A percentile compares a stretch with the other conserved stretches of the same genome.
These are phyloP conservation scores for Penicillium thymicola DNA, from an alignment of 2,329 filamentous ascomycete genomes.

Conservation along the genomic window DNA sequence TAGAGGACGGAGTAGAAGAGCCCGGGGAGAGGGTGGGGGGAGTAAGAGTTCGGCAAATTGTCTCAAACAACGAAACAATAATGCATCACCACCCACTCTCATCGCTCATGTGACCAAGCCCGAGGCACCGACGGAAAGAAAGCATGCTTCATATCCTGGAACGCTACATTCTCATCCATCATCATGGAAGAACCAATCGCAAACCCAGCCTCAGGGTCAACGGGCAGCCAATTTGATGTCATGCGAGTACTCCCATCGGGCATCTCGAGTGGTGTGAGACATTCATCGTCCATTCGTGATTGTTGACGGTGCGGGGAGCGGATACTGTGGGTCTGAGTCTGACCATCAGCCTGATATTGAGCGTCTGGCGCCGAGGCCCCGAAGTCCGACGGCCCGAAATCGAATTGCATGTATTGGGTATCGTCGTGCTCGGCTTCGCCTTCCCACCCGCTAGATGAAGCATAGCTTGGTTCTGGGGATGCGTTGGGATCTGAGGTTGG, in stretches of 20 bases:
- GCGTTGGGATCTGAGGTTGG: constrained; percentile 21
- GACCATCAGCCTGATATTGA: neutral
- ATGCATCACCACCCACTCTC: neutral
- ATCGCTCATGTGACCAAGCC: constrained; percentile 3
- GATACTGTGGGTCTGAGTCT: neutral
- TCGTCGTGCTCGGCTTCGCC: constrained; percentile 21
- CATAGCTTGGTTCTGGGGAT: constrained; percentile 23
- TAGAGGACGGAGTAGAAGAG: neutral
- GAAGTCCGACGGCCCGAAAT: neutral
- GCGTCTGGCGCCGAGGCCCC: neutral
- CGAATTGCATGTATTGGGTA: neutral
- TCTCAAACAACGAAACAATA: neutral
- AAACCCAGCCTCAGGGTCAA: constrained; percentile 20
- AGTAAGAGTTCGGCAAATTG: neutral
- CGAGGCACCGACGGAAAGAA: constrained; percentile 7
- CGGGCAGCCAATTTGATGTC: constrained; percentile 28
- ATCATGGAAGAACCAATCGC: constrained; percentile 19
- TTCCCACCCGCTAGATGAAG: constrained; percentile 21
- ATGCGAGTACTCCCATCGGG: constrained; percentile 32
- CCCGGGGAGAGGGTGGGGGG: too few relatives aligned
- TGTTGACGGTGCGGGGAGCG: neutral
- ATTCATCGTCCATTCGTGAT: constrained; percentile 9
- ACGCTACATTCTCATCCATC: neutral
- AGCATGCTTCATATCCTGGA: constrained; percentile 8
- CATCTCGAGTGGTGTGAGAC: constrained; percentile 31